These are phyloP conservation scores for Phytopythium chamaehyphon DNA, from an alignment of 352 stramenopile species.

Conservation along the genomic window DNA sequence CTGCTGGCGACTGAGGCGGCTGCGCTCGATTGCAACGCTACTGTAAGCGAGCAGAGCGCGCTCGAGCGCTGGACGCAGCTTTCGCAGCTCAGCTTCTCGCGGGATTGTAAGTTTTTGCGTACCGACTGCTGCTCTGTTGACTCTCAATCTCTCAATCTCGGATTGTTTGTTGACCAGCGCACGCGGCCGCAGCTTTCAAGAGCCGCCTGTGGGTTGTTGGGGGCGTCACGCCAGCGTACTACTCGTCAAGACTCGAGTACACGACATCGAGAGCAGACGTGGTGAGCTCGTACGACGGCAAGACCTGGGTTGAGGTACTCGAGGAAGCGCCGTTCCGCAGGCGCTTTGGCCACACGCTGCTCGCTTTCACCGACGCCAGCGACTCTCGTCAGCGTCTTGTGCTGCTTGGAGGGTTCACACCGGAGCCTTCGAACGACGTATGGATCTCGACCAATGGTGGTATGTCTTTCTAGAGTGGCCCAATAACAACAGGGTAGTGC, in stretches of 20 bases:
- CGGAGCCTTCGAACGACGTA: conserved; percentile 67
- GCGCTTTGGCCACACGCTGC: conserved; percentile 71
- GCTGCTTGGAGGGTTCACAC: conserved; percentile 70
- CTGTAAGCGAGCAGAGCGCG: conserved; percentile 29
- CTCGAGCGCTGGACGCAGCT: conserved; percentile 49
- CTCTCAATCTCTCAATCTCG: background rate
- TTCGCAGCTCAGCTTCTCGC: conserved; percentile 50
- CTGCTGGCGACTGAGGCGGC: conserved; percentile 6
- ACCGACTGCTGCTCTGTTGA: no score
- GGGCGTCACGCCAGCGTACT: conserved; percentile 68
- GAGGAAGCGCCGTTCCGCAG: conserved; percentile 72
- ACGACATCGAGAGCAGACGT: conserved; percentile 68
- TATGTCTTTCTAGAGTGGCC: conserved; percentile 12
- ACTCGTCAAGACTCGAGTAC: conserved; percentile 67
- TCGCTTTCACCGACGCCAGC: conserved; percentile 44
- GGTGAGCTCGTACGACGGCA: conserved; percentile 49
- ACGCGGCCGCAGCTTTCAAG: conserved; percentile 54
- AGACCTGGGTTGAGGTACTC: conserved; percentile 54
- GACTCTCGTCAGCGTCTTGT: conserved; percentile 52
- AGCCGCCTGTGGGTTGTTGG: conserved; percentile 71
- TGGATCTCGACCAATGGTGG: conserved; percentile 67
- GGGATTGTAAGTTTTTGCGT: conserved; percentile 49
- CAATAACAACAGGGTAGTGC: background rate
- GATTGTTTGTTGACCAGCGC: conserved; percentile 25
- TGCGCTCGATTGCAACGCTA: conserved; percentile 46